Base-by-base conservation (phyloP, 73 alveolate species). In the Uronychia binucleata region DNA sequence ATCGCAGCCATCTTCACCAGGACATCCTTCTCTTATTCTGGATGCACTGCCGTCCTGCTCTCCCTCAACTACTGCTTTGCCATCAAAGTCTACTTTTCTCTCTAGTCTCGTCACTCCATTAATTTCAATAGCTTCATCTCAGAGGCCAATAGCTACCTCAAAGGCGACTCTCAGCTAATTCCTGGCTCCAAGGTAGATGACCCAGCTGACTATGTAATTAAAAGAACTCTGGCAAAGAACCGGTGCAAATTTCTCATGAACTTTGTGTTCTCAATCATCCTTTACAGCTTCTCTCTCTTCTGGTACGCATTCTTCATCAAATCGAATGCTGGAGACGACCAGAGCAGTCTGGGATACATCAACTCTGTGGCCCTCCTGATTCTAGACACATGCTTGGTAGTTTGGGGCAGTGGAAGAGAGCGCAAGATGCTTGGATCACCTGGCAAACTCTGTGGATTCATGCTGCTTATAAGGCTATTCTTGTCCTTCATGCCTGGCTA, bases 11-110 rank as follows among this genome's bases (percentile, higher is more conserved):
- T 88, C 5, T 79, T 83, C 26, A 13, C 78, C 31, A 87, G 88
- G 26, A 84, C 74, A 1, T 82, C 81, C 77, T 88, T 88, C 74
- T n/a, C 94, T 5, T 88, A 81, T 34, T 59, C 80, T 31, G 94
- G 94, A 0, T 34, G 85, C 25, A 79, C 94, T 0, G 90, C 94
- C 30, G 80, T 82, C 0, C 30, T 88, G 31, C 82, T 88, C 0
- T 57, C 86, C 60, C 59, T 81, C 14, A 82, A 77, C 67, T 88
- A 46, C 67, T 46, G 67, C 19, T 46, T 46, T 19, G 67, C 19
- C 19, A 46, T 46, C 19, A 5, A 46, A 19, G 67, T 46, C 19
- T 46, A 11, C 67, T 46, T 46, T 19, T 11, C 67, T 46, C 67
- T 46, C 19, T 46, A 5, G 19, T 46, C 67, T 5, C 5, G 67